Evolutionary conservation across 2,329 filamentous ascomycete species (phyloP), one percentile per base, ranked within the genome.

Genomic region (Trichothecium sympodiale): DNA sequence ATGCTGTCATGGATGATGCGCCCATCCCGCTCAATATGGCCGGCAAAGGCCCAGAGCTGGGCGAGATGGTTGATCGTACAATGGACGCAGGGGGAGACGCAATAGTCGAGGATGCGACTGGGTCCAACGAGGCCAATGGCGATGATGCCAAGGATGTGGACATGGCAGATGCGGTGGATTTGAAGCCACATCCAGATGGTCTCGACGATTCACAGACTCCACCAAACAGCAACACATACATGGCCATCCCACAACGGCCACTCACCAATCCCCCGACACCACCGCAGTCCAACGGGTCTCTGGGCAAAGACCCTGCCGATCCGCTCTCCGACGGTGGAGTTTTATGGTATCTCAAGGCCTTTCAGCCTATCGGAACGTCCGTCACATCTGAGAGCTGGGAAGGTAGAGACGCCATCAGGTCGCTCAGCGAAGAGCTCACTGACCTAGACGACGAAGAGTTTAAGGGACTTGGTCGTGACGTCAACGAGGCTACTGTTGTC

Each of bases 381-480:
- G 74, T 89, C 8, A 67, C 83, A 37, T 80, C 81, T 44, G 83
- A 89, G 57, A 70, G 77, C 35, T 57, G 54, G 52, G 50, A 44
- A 1, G 83, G 80, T 2, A 71, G 79, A 25, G 82, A 88, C 37
- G 76, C 35, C 16, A 34, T 67, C 26, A 62, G 71, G 18, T 65
- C 63, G 46, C 77, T 89, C 57, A 93, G 84, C 48, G 88, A 94
- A 56, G 84, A 89, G 46, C 68, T 95, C 16, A 93, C 83, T 38
- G 89, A 95, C 52, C 77, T 95, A 53, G 88, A 94, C 48, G 88
- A 95, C 44, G 87, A 93, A 35, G 85, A 89, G 59, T 66, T 94
- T 39, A 79, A 83, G 48, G 84, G 81, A 25, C 62, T 86, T 25
- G 68, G 62, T 25, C 63, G 66, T 33, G 70, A 73, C 43, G 62